phyloP scores from a whole-genome alignment of 2,329 filamentous ascomycete species.

The Aspergillus felis region DNA sequence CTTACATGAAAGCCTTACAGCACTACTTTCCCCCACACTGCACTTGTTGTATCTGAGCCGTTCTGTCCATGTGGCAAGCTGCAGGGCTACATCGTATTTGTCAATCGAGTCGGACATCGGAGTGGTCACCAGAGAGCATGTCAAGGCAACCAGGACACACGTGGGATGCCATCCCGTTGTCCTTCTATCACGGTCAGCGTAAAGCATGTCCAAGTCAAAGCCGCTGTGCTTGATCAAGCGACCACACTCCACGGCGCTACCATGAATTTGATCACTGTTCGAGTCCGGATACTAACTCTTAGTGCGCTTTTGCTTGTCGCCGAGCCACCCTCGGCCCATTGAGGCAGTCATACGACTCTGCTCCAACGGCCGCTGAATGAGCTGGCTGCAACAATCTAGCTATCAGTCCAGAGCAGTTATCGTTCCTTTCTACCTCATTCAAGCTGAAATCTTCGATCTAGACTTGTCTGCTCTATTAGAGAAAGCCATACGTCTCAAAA shows the following conservation, averaged over 20 bases:
- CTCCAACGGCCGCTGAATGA: no score
- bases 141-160: neutral
- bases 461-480: neutral
- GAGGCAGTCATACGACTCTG: neutral
- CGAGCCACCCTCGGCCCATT: neutral
- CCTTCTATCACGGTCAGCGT: neutral
- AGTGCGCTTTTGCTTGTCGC: no score
- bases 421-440: neutral
- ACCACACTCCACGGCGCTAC: neutral
- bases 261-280: neutral
- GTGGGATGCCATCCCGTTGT: neutral
- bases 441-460: neutral
- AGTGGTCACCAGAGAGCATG: neutral
- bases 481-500: no score
- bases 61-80: neutral
- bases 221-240: neutral
- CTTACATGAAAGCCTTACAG: neutral
- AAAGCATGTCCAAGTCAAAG: neutral
- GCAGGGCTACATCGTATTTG: neutral
- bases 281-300: neutral
- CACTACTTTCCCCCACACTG: neutral
- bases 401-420: neutral
- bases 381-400: neutral
- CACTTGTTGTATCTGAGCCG: neutral
- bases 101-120: neutral